Percentiles rank a stretch among this genome's conserved stretches.
These are phyloP conservation scores for Juncus inflexus DNA, from an alignment of 176 grass and related monocot species.

Conservation along the genomic window DNA sequence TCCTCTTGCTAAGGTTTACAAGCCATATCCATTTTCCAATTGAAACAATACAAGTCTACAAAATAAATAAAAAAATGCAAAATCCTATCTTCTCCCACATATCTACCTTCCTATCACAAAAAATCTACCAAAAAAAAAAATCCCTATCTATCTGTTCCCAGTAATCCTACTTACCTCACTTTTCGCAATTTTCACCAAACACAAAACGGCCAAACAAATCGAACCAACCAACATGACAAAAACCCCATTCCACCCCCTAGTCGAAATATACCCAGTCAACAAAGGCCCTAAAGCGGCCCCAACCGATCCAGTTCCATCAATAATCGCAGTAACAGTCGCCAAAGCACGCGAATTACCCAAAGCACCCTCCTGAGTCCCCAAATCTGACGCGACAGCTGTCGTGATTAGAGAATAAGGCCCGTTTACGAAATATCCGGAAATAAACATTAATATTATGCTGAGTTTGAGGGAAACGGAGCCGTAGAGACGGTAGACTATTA, in stretches of 20 bases:
- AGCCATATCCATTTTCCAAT: too few species aligned
- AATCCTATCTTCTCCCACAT: too few species aligned
- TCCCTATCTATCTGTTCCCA: conserved; percentile 28
- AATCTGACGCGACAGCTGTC: conserved; percentile 85
- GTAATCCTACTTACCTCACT: conserved; percentile 56
- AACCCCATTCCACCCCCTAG: conserved; percentile 86
- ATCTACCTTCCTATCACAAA: conserved; percentile 11
- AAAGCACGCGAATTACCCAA: conserved; percentile 81
- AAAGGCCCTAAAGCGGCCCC: conserved; percentile 82
- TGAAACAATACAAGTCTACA: too few species aligned
- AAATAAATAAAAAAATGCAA: too few species aligned
- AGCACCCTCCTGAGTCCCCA: conserved; percentile 69
- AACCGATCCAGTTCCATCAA: conserved; percentile 81
- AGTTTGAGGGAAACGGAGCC: conserved; percentile 72
- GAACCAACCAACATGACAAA: conserved; percentile 91
- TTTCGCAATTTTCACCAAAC: conserved; percentile 73
- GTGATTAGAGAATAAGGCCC: conserved; percentile 98
- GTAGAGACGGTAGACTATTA: conserved; percentile 70
- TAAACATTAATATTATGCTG: conserved; percentile 80
- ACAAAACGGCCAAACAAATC: conserved; percentile 63
- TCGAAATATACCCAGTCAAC: conserved; percentile 91
- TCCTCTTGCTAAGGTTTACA: too few species aligned
- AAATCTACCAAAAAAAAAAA: conserved; percentile 11
- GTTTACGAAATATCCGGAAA: conserved; percentile 89
- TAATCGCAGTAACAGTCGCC: conserved; percentile 85